Evolutionary conservation across 345 rosid species (phyloP).

Genomic region (Xanthoceras sorbifolium): DNA sequence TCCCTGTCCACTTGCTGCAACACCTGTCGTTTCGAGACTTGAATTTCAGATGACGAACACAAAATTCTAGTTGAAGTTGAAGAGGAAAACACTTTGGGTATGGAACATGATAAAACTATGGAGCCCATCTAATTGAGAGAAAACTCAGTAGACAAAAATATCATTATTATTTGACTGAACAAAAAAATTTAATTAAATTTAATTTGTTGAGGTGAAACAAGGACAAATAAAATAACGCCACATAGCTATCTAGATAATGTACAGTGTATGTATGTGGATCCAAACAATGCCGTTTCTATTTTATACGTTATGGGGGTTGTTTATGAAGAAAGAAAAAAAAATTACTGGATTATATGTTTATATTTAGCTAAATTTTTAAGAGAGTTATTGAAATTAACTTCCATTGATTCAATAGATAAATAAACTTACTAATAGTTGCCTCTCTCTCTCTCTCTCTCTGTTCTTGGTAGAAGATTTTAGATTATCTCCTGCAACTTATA

Average conservation of each 20-base stretch:
- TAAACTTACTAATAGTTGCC: too few relatives aligned
- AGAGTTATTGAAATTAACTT: too few relatives aligned
- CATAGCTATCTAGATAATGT: not conserved
- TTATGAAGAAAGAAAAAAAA: too few relatives aligned
- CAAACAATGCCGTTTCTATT: not conserved
- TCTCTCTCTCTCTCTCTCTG: too few relatives aligned
- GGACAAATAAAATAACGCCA: constrained; percentile 8
- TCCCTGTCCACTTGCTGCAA: constrained; percentile 67
- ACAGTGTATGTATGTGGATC: not conserved
- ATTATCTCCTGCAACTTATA: too few relatives aligned
- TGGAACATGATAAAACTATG: constrained; percentile 35
- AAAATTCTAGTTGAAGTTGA: constrained; percentile 22
- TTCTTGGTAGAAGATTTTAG: too few relatives aligned
- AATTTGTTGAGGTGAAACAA: not conserved
- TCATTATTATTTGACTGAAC: too few relatives aligned
- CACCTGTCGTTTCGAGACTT: constrained; percentile 42
- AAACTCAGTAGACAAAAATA: not conserved
- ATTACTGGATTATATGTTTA: too few relatives aligned
- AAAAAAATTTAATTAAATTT: not conserved
- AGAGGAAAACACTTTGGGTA: constrained; percentile 13
- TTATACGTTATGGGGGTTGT: too few relatives aligned
- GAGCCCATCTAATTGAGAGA: constrained; percentile 38
- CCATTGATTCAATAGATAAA: too few relatives aligned
- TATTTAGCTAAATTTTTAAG: too few relatives aligned
- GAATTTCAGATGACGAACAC: constrained; percentile 52